Conservation (phyloP, 129 eudicot species). For the Escallonia rubra region DNA sequence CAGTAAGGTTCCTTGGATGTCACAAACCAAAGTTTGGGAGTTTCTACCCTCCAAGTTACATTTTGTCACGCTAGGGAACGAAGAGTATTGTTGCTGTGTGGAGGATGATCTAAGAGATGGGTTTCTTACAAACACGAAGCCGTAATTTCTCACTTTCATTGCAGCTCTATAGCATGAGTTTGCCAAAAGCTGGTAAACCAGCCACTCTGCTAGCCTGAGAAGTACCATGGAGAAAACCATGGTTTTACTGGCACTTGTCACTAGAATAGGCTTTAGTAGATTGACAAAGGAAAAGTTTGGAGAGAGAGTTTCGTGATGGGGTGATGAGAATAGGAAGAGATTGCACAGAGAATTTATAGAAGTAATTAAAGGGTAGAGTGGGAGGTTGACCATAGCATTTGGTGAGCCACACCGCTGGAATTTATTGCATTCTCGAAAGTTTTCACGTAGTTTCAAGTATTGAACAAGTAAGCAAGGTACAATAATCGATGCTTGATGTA, state of each 20-base stretch:
- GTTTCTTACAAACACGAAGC: constrained; percentile 30
- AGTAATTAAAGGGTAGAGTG: constrained; percentile 15
- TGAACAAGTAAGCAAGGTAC: neutral
- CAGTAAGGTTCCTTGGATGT: constrained; percentile 51
- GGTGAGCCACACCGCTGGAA: constrained; percentile 42
- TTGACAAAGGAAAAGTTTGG: neutral
- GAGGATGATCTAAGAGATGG: constrained; percentile 33
- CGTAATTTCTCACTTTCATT: constrained; percentile 46
- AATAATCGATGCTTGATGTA: neutral
- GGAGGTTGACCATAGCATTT: constrained; percentile 47
- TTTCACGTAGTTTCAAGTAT: too few relatives aligned
- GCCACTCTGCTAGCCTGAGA: constrained; percentile 52
- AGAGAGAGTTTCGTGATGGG: constrained; percentile 19
- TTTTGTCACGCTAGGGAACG: constrained; percentile 45
- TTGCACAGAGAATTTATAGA: constrained; percentile 37
- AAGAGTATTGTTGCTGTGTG: constrained; percentile 14
- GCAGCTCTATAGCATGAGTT: constrained; percentile 56
- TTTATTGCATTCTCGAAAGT: constrained; percentile 26
- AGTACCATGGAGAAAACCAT: constrained; percentile 65
- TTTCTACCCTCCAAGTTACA: constrained; percentile 27
- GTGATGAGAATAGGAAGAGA: constrained; percentile 27
- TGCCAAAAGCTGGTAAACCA: constrained; percentile 52
- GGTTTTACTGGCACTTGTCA: constrained; percentile 10
- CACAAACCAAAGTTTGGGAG: constrained; percentile 61
- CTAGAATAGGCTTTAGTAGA: neutral